These are phyloP conservation scores for Arthromyces matolae DNA, from an alignment of 768 basidiomycete species.

Conservation along the genomic window DNA sequence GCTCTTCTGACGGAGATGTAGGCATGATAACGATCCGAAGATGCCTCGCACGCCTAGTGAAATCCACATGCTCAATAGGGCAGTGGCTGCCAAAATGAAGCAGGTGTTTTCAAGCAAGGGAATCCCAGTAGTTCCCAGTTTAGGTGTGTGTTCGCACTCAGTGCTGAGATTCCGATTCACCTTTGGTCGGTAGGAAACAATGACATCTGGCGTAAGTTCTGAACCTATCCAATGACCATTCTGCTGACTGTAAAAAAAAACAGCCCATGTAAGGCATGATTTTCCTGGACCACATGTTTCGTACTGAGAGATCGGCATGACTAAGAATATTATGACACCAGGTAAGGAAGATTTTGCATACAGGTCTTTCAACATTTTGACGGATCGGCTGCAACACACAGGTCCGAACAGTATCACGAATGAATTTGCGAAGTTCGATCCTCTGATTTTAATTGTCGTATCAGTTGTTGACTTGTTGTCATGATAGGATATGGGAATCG, in stretches of 20 bases:
- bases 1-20: conserved; percentile 21
- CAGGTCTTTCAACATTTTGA: background rate
- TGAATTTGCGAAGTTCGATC: conserved; percentile 62
- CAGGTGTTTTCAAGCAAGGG: conserved; percentile 64
- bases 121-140: conserved; percentile 76
- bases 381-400: conserved; percentile 21
- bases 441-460: conserved; percentile 15
- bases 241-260: conserved; percentile 13
- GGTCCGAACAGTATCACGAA: conserved; percentile 68
- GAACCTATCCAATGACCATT: conserved; percentile 2
- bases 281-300: conserved; percentile 6
- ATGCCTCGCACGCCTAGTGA: conserved; percentile 78
- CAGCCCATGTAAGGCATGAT: conserved; percentile 53
- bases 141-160: conserved; percentile 45
- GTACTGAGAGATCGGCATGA: conserved; percentile 14
- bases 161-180: background rate
- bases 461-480: conserved; percentile 11
- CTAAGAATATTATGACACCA: conserved; percentile 63
- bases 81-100: conserved; percentile 65
- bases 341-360: conserved; percentile 36
- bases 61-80: conserved; percentile 73
- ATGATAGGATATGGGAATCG: conserved; percentile 67
- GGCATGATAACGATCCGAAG: conserved; percentile 82
- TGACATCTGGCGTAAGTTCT: conserved; percentile 78
- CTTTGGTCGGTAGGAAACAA: conserved; percentile 66